These are phyloP conservation scores for Colletotrichum kahawae DNA, from an alignment of 2,329 filamentous ascomycete genomes.

Conservation along the genomic window DNA sequence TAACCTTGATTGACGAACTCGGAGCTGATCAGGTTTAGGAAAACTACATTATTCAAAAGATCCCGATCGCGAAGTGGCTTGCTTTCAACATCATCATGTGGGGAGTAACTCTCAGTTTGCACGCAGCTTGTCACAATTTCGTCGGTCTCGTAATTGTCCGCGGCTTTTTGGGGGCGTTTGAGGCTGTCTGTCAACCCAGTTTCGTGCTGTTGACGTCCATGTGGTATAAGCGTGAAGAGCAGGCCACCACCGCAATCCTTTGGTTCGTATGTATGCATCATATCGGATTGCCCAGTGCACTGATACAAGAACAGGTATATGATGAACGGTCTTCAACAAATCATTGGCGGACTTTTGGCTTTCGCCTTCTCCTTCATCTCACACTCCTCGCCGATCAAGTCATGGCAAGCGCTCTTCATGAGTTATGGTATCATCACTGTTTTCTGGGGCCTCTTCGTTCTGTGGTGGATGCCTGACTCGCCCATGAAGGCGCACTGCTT, in stretches of 20 bases:
- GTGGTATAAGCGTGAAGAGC: slow-evolving; percentile 43
- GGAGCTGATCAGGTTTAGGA: background rate
- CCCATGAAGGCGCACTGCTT: slow-evolving; percentile 57
- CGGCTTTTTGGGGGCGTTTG: slow-evolving; percentile 49
- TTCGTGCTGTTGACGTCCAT: slow-evolving; percentile 45
- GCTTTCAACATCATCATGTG: slow-evolving; percentile 45
- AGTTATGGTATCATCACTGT: slow-evolving; percentile 42
- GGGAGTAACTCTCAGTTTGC: slow-evolving; percentile 41
- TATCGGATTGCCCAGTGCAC: accelerated
- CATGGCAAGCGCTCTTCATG: slow-evolving; percentile 49
- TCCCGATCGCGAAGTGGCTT: slow-evolving; percentile 43
- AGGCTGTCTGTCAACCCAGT: slow-evolving; percentile 48
- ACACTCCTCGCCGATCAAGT: slow-evolving; percentile 32
- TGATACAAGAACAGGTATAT: slow-evolving; percentile 29
- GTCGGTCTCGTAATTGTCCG: slow-evolving; percentile 43
- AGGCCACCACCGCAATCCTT: slow-evolving; percentile 27
- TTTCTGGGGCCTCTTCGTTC: slow-evolving; percentile 38
- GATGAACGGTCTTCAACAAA: slow-evolving; percentile 40
- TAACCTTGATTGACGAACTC: accelerated
- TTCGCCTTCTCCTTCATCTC: slow-evolving; percentile 37
- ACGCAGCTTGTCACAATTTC: slow-evolving; percentile 41
- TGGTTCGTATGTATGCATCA: background rate
- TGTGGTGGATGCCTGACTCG: slow-evolving; percentile 51
- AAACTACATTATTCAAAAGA: slow-evolving; percentile 37
- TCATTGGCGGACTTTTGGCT: slow-evolving; percentile 43